Evolutionary conservation across 441 rosid species (phyloP).

Genomic region (Pelargonium fulgidum): DNA sequence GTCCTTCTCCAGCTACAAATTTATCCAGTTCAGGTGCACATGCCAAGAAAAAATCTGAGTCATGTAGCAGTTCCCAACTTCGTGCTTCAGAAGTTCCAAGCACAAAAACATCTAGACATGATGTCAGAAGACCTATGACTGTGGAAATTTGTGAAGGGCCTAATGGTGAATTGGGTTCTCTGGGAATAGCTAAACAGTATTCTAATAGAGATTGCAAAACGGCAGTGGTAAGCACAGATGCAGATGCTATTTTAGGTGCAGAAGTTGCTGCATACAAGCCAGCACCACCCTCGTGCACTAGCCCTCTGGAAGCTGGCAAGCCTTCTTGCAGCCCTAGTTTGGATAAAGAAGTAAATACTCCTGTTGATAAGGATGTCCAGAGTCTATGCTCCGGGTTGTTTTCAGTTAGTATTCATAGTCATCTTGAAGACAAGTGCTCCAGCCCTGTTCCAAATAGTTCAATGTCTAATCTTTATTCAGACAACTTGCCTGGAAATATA

Average conservation of each 20-base stretch:
- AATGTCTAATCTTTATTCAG: slow-evolving; percentile 8
- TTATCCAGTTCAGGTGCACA: slow-evolving; percentile 30
- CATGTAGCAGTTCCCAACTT: slow-evolving; percentile 15
- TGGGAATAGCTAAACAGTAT: slow-evolving; percentile 19
- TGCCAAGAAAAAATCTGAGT: slow-evolving; percentile 24
- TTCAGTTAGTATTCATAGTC: slow-evolving; percentile 19
- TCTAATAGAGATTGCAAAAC: slow-evolving; percentile 18
- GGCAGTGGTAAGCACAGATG: slow-evolving; percentile 24
- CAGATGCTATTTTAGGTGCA: background rate
- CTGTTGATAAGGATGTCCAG: slow-evolving; percentile 20
- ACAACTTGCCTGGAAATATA: no score
- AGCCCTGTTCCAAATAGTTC: slow-evolving; percentile 20
- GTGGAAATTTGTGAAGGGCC: slow-evolving; percentile 23
- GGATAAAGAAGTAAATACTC: slow-evolving; percentile 23
- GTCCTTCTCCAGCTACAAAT: slow-evolving; percentile 30
- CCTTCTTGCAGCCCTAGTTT: slow-evolving; percentile 8
- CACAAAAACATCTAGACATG: slow-evolving; percentile 12
- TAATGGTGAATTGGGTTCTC: slow-evolving; percentile 15
- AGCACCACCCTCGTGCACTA: background rate
- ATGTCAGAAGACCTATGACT: slow-evolving; percentile 12
- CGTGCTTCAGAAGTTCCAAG: slow-evolving; percentile 22
- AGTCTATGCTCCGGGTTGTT: slow-evolving; percentile 27
- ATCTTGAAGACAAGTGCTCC: slow-evolving; percentile 20
- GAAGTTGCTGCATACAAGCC: slow-evolving; percentile 14
- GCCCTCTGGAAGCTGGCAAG: slow-evolving; percentile 11